phyloP scores from a whole-genome alignment of 805 yeast species.

The Wickerhamomyces kurtzmanii region DNA sequence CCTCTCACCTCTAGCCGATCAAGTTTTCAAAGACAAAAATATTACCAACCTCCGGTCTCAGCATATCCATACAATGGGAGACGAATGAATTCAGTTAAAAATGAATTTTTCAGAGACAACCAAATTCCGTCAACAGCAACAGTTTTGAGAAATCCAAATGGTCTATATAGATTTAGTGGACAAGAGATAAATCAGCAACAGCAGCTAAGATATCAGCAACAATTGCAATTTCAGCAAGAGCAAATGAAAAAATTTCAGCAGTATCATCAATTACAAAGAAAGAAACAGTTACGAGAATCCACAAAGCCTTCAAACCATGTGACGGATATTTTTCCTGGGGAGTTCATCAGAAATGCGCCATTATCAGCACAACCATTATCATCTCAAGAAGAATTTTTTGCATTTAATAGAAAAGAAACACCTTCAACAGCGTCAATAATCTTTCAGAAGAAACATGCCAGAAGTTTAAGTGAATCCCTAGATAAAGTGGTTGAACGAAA shows the following conservation, averaged over 20 bases:
- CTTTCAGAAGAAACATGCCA: neutral
- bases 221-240: constrained; percentile 14
- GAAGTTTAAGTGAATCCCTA: constrained; percentile 1
- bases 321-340: constrained; percentile 40
- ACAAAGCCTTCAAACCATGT: constrained; percentile 24
- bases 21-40: constrained; percentile 1
- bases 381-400: constrained; percentile 33
- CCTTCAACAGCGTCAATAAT: constrained; percentile 1
- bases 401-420: constrained; percentile 12
- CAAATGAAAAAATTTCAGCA: constrained; percentile 17
- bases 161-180: too few relatives aligned
- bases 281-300: too few relatives aligned
- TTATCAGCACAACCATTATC: constrained; percentile 39
- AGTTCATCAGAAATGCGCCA: constrained; percentile 36
- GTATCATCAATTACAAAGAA: constrained; percentile 5
- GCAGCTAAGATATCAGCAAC: constrained; percentile 14
- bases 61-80: constrained; percentile 6
- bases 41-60: constrained; percentile 4
- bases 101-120: too few relatives aligned
- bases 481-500: constrained; percentile 1
- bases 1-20: constrained; percentile 1
- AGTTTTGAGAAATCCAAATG: constrained; percentile 9
- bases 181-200: constrained; percentile 17
- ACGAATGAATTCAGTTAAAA: neutral
- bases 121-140: constrained; percentile 15